These are phyloP conservation scores for Rhizopogon salebrosus DNA, from an alignment of 768 basidiomycete species.

Conservation along the genomic window DNA sequence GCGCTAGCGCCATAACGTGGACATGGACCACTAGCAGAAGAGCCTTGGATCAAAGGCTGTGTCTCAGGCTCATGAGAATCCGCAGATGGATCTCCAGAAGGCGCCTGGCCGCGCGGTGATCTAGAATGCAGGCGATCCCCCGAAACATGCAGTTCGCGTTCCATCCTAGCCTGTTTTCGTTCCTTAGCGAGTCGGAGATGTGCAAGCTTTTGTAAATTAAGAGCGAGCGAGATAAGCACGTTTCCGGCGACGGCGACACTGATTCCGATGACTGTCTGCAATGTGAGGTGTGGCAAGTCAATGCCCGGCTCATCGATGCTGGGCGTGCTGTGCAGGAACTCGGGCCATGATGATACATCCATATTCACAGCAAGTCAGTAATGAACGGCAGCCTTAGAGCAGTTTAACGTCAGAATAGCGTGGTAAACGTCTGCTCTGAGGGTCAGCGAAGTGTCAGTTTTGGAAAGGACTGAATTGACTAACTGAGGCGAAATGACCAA, in stretches of 20 bases:
- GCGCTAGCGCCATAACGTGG: slow-evolving; percentile 16
- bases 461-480: background rate
- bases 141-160: slow-evolving; percentile 6
- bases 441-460: background rate
- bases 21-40: background rate
- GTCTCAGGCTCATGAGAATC: slow-evolving; percentile 11
- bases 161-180: slow-evolving; percentile 16
- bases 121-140: background rate
- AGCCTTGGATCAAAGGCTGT: slow-evolving; percentile 20
- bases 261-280: slow-evolving; percentile 69
- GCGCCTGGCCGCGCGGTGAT: background rate
- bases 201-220: slow-evolving; percentile 91
- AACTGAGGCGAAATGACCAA: background rate
- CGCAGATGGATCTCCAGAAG: background rate
- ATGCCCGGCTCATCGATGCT: slow-evolving; percentile 21
- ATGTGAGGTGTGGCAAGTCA: slow-evolving; percentile 50
- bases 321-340: slow-evolving; percentile 1
- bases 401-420: background rate
- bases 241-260: slow-evolving; percentile 80
- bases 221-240: slow-evolving; percentile 81
- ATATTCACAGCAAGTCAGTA: background rate
- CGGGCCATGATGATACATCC: slow-evolving; percentile 8
- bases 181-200: slow-evolving; percentile 61
- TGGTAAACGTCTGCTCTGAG: background rate
- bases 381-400: background rate